Conservation (phyloP, 192 early-diverging fungal species). For the Rhizoclosmatium sp. region DNA sequence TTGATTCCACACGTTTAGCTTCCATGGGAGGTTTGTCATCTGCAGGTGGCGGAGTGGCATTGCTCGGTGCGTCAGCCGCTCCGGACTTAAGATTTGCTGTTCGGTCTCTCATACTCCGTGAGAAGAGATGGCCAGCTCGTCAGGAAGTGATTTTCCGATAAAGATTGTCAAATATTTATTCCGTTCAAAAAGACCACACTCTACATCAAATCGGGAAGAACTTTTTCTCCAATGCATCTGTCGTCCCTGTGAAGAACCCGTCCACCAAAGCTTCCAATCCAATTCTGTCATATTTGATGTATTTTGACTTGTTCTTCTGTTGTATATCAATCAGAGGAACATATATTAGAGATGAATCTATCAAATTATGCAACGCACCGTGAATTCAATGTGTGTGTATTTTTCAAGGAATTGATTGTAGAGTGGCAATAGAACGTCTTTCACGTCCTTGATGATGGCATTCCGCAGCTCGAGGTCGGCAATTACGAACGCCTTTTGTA, state of each 20-base stretch:
- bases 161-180: not conserved
- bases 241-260: constrained; percentile 67
- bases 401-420: constrained; percentile 80
- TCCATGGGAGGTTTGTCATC: not conserved
- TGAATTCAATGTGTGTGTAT: constrained; percentile 74
- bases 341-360: not conserved
- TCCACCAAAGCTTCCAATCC: constrained; percentile 70
- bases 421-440: constrained; percentile 77
- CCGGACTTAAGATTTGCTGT: constrained; percentile 11
- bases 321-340: not conserved
- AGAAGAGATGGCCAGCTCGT: not conserved
- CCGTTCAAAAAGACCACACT: not conserved
- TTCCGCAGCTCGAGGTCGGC: constrained; percentile 80
- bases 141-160: not conserved
- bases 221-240: constrained; percentile 18
- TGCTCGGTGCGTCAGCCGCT: not conserved
- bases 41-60: not conserved
- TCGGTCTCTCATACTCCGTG: constrained; percentile 19
- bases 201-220: not conserved
- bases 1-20: not conserved
- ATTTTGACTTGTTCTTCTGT: constrained; percentile 80
- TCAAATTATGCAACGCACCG: constrained; percentile 31
- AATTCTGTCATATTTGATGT: constrained; percentile 77
- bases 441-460: constrained; percentile 74
- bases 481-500: constrained; percentile 77